Base-by-base conservation (phyloP, 2,329 filamentous ascomycete species). In the Fusarium sp. region DNA sequence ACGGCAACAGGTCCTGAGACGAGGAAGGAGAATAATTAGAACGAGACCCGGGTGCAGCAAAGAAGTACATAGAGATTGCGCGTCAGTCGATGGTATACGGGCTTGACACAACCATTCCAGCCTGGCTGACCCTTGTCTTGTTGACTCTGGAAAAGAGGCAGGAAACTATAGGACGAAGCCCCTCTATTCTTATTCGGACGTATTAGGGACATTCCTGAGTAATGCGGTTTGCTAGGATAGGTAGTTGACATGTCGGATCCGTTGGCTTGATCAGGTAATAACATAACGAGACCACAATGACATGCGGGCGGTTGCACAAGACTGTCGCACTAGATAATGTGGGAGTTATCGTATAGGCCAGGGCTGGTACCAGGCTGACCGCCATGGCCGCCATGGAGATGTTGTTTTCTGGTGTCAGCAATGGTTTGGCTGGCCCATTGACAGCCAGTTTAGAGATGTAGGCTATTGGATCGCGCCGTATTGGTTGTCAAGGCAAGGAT, bases 321-420 rank as follows among this genome's bases (percentile, higher is more conserved):
- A 63, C 45, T 31, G 28, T 66, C 47, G 41, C 36, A 38, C 39
- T 56, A 39, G 20, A 44, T 42, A 47, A 55, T 42, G 44, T 47
- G 36, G 38, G 45, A 45, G 58, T 48, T 39, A 38, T 58, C 42
- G 58, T 55, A 66, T 58, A 59, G 60, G 39, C 33, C 28, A 17
- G 57, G 42, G 33, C 45, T 44, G 31, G 31, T 35, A 47, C 35
- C 52, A 33, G 33, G 33, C 63, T 69, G 71, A 48, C 67, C 55
- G 63, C 42, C 42, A n/a, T 47, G 36, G 36, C 47, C 20, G 35
- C 33, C 63, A 61, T 63, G 51, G 52, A 48, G 41, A 66, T 56
- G 42, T 33, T 57, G 22, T 48, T 62, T 63, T 55, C 36, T 44
- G 42, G 52, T 69, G 44, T 59, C 59, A 70, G 59, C 66, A 54